Evolutionary conservation across 1,284 basidiomycete genomes (phyloP), one percentile per base, ranked within the genome.

Genomic region (Cronartium ribicola): DNA sequence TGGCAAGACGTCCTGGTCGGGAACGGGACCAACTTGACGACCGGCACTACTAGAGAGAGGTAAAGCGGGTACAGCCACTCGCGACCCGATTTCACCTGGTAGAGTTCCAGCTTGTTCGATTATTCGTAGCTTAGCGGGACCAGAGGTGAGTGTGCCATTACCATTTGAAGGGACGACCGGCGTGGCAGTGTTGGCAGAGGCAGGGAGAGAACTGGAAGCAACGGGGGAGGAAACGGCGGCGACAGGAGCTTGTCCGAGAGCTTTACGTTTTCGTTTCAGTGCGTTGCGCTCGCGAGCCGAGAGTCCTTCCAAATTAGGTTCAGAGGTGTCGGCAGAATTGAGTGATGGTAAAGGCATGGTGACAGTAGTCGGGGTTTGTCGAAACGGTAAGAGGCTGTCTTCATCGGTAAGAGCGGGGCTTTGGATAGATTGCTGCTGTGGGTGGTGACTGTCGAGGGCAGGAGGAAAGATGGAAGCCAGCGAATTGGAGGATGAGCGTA

Each of bases 211-310:
- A 66, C 72, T 57, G 77, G 78, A 66, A 88, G 1, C 88, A 89
- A 48, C 85, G 83, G 76, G 60, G 74, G 51, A n/a, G 29, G 78
- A 66, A 88, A 2, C 88, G 89, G 51, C 85, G 83, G 76, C 61
- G 75, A 46, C 13, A n/a, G 76, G 76, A 2, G 76, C 75, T 66
- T 83, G 82, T 78, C 89, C 91, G n/a, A 92, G 91, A 14, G 87
- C 84, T 80, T 95, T 96, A 66, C 92, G 88, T 79, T 95, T 95
- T 20, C 93, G 86, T 80, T 96, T 96, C 44, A 95, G 84, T 62
- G 92, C 86, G 80, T 95, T 96, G 44, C 90, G 88, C 80, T 96
- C 93, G 64, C 93, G 86, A 17, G 92, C 92, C 14, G 91, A 91
- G 57, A 92, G 83, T 4, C 84, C 83, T 20, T 76, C 75, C 64